Evolutionary conservation across 2,329 filamentous ascomycete genomes (phyloP).

Genomic region (Zymoseptoria pseudotritici): DNA sequence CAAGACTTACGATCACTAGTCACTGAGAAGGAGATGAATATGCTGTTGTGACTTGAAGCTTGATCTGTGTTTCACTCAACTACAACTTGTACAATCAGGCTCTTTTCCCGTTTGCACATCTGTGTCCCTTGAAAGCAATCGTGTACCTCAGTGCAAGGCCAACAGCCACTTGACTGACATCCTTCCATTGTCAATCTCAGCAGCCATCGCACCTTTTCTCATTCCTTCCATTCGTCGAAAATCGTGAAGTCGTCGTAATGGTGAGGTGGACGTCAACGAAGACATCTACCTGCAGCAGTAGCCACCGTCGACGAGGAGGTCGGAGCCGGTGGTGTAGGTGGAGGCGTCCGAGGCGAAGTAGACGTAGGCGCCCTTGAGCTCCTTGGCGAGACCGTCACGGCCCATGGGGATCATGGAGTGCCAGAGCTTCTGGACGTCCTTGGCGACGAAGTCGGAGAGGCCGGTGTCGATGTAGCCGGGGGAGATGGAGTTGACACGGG

Average conservation of each 20-base stretch:
- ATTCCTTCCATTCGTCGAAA: background rate
- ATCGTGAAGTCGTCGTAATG: slow-evolving; percentile 1
- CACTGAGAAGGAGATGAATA: background rate
- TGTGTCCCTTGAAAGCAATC: background rate
- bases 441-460: slow-evolving; percentile 56
- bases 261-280: background rate
- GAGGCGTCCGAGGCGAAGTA: slow-evolving; percentile 48
- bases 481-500: slow-evolving; percentile 60
- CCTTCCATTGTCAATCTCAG: background rate
- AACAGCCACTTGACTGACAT: background rate
- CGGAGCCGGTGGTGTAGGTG: slow-evolving; percentile 45
- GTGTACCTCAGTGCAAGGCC: background rate
- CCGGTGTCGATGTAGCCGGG: slow-evolving; percentile 64
- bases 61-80: background rate
- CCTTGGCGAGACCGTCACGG: slow-evolving; percentile 56
- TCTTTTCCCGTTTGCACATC: background rate
- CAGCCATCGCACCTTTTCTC: background rate
- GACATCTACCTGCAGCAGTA: slow-evolving; percentile 33
- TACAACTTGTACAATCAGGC: background rate
- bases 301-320: slow-evolving; percentile 45
- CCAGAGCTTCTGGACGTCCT: slow-evolving; percentile 52
- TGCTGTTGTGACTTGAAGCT: background rate
- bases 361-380: slow-evolving; percentile 54
- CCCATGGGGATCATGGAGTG: slow-evolving; percentile 54
- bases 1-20: background rate